Conservation (phyloP, 139 green algal species). For the Closterium sp. region DNA sequence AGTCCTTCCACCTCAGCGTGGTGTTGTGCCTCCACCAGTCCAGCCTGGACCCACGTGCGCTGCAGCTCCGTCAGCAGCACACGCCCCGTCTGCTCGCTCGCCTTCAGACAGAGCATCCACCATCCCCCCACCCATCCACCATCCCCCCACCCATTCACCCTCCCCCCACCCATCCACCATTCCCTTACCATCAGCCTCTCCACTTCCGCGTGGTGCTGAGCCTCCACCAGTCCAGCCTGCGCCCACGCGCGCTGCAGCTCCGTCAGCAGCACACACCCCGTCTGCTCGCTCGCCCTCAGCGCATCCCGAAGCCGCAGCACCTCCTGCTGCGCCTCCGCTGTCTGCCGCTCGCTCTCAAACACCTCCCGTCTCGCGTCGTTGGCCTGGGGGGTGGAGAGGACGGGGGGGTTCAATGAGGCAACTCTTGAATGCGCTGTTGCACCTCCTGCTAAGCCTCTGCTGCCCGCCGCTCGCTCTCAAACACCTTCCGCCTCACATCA, state of each 20-base stretch:
- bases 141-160: too few relatives aligned
- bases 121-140: constrained; percentile 38
- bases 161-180: too few relatives aligned
- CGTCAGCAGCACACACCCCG: constrained; percentile 22
- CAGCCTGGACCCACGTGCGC: constrained; percentile 4
- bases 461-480: constrained; percentile 39
- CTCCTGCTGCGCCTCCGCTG: constrained; percentile 26
- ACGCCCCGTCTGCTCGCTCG: too few relatives aligned
- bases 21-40: too few relatives aligned
- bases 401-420: not conserved
- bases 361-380: constrained; percentile 38
- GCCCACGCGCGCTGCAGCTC: constrained; percentile 36
- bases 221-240: not conserved
- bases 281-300: not conserved
- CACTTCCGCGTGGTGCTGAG: not conserved
- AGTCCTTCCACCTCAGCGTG: too few relatives aligned
- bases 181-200: not conserved
- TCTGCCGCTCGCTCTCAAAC: constrained; percentile 44
- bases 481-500: constrained; percentile 17
- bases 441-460: constrained; percentile 9
- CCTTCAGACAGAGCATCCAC: too few relatives aligned
- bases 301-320: constrained; percentile 14
- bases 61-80: too few relatives aligned
- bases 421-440: not conserved
- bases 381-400: constrained; percentile 13